Evolutionary conservation across 1,139 yeast species (phyloP), one percentile per base, ranked within the genome.

Genomic region (Saccharomyces hybrid): DNA sequence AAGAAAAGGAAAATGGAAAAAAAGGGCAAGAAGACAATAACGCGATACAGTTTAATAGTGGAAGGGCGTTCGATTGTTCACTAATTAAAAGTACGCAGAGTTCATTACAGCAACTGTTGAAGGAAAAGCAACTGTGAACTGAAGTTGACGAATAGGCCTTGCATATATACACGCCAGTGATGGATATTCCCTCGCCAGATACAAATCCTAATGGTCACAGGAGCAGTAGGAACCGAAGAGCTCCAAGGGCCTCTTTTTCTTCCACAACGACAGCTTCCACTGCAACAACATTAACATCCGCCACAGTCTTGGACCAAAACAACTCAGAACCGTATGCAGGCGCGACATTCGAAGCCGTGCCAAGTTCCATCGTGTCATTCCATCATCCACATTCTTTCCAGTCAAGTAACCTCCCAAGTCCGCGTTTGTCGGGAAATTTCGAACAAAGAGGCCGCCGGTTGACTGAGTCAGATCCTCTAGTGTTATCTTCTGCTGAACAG

Each of bases 351-450:
- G 96, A 88, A 64, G 82, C 88, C 44, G 84, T 91, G 48, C 98
- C 99, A 0, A 86, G 96, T 26, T 88, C 97, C 0, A 86, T 89
- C 61, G 82, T 95, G 1, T 82, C 96, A 1, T 88, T 91, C 68
- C 97, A 89, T 67, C 95, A 88, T 63, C 72, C 80, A 68, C 72
- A 65, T 66, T 63, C 69, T 53, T 59, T 65, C 64, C 64, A 69
- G 70, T 56, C 68, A 59, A 66, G 72, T 65, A 62, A 52, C 53
- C 54, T 64, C 52, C 49, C 65, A 55, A 56, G 66, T 44, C 51
- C 64, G 31, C 49, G 65, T 52, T n/a, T 62, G 58, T 38, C 44
- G 24, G 44, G 44, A 16, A 38, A 38, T 6, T 24, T 38, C 11
- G 38, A 32, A 6, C 38, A 44, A 24, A 44, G 52, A 28, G 27